These are phyloP conservation scores for Leucaena leucocephala DNA, from an alignment of 306 rosid species.

Conservation along the genomic window DNA sequence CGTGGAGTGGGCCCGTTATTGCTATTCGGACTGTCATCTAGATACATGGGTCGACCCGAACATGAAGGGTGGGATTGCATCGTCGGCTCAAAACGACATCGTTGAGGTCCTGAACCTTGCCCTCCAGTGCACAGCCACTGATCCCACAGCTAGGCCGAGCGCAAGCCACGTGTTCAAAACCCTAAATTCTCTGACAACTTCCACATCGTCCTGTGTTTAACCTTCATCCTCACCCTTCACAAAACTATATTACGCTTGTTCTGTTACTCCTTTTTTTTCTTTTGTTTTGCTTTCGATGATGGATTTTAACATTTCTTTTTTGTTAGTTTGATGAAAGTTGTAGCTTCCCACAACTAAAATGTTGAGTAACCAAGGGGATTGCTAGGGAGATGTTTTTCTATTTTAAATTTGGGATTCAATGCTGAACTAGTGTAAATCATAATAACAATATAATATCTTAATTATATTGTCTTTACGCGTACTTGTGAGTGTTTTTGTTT, in stretches of 20 bases:
- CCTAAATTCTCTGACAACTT: constrained; percentile 42
- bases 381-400: constrained; percentile 49
- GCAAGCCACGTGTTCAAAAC: constrained; percentile 61
- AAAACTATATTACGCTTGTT: not conserved
- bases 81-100: constrained; percentile 50
- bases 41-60: constrained; percentile 75
- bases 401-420: constrained; percentile 39
- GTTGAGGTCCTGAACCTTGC: constrained; percentile 81
- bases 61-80: constrained; percentile 45
- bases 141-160: constrained; percentile 82
- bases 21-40: constrained; percentile 74
- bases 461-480: not conserved
- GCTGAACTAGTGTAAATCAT: constrained; percentile 29
- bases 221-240: constrained; percentile 11
- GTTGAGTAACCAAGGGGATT: constrained; percentile 47
- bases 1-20: constrained; percentile 90
- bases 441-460: not conserved
- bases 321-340: constrained; percentile 17
- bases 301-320: not conserved
- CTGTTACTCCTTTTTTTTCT: not conserved
- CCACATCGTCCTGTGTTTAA: constrained; percentile 47
- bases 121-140: constrained; percentile 72
- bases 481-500: not conserved
- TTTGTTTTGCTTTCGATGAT: not conserved
- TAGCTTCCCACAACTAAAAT: constrained; percentile 45